Evolutionary conservation across 2,329 filamentous ascomycete genomes (phyloP), one percentile per base, ranked within the genome.

Genomic region (Hypoxylon sp.): DNA sequence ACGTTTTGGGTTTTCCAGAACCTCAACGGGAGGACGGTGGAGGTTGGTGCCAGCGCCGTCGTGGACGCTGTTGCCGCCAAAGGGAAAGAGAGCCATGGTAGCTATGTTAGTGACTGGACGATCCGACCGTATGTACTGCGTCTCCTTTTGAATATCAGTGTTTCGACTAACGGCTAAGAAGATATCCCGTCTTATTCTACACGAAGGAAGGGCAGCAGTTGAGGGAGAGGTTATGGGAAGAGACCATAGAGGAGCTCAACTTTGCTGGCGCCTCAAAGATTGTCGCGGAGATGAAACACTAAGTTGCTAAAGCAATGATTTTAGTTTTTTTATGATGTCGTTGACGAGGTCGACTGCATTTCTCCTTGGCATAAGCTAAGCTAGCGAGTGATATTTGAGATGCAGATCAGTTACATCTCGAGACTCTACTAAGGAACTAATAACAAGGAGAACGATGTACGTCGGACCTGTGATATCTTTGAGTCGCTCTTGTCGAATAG

Each of bases 241-340:
- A 77, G 54, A 76, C 75, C 6, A 63, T 77, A 65, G 72, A 75
- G 59, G 75, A 76, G 62, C 57, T 77, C 6, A 72, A 72, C 37
- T 76, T 76, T 48, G 74, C 67, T 5, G 68, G 73, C 6, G 71
- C 65, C 37, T 73, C 74, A 1, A 60, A 63, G 52, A 72, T 75
- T 19, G 37, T 77, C 2, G 61, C 70, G 44, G 59, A 58, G 7
- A 51, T 75, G 72, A 72, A 69, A 62, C 62, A 27, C 1, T 72
- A 50, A 65, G 13, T 17, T 8, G 6, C 10, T 8, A 54, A 17
- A 46, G 35, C 11, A 27, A 32, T 44, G 8, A 6, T n/a, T 37
- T 6, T 3, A 24, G 15, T 32, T 2, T 39, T 27, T 4, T 29
- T 2, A 44, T 55, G 15, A 21, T 5, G 39, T 8, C 1, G 39